Evolutionary conservation across 208 protist genomes (phyloP), one percentile per base, ranked within the genome.

Genomic region (Crithidia brevicula): DNA sequence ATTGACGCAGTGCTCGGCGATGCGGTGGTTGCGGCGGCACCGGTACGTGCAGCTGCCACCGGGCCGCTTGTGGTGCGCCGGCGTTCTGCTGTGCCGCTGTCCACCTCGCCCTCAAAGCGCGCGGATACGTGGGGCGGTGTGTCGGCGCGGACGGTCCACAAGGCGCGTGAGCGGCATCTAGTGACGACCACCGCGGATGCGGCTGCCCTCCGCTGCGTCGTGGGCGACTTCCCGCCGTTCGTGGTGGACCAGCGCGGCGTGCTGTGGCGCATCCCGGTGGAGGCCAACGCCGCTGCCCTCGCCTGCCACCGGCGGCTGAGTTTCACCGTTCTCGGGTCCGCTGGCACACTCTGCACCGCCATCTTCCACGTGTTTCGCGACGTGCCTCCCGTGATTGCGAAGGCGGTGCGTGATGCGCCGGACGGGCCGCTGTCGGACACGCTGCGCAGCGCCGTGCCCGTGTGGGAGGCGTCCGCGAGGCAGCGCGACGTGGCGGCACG

Each of bases 391-490:
- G 28, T 56, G 36, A 40, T 40, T 13, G 65, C 65, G 8, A 72
- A 63, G 4, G 40, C 54, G 18, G 52, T 72, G 8, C 54, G 43
- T 23, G 54, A 33, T 10, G 54, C 54, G 1, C 54, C 65, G 22
- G 20, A 8, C 10, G 54, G 65, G 0, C 54, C 65, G 0, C 59
- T 63, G 65, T 63, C 65, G 20, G 54, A 62, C 6, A 30, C 27
- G 46, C 54, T 72, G 46, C 52, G 65, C 42, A 72, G 65, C 34
- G 52, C 65, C 31, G 49, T 49, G 4, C 65, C 65, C 8, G 65
- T 72, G 0, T 62, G 27, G 10, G 36, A 40, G 2, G 50, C 63
- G 4, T 40, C 63, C 2, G 20, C n/a, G 49, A 22, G 9, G n/a
- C 22, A 23, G 64, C 56, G 15, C 16, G 49, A 4, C 3, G 28